Evolutionary conservation across 352 stramenopile species (phyloP).

Genomic region (Pythium phragmiticola): DNA sequence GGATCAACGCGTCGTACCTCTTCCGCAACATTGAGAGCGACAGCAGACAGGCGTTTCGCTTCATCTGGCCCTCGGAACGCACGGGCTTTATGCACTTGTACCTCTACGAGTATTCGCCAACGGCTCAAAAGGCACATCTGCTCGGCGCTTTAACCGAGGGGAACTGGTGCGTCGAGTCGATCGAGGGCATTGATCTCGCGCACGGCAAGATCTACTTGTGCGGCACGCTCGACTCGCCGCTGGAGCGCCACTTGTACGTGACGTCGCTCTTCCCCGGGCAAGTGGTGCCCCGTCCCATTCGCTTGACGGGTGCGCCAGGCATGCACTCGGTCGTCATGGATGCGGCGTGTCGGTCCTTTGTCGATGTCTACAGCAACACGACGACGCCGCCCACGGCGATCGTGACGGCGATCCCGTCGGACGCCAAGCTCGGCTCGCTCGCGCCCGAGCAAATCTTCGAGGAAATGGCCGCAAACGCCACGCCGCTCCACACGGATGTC

Average conservation of each 20-base stretch:
- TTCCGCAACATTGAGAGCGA: conserved; percentile 85
- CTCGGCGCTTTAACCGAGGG: conserved; percentile 67
- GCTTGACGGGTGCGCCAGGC: conserved; percentile 75
- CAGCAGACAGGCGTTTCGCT: conserved; percentile 88
- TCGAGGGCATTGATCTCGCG: conserved; percentile 77
- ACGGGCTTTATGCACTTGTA: conserved; percentile 96
- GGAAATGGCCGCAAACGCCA: conserved; percentile 41
- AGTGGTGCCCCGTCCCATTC: conserved; percentile 47
- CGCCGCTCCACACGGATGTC: conserved; percentile 54
- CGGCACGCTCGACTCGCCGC: conserved; percentile 80
- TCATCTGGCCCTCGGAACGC: conserved; percentile 94
- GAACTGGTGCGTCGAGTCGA: conserved; percentile 76
- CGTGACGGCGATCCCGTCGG: conserved; percentile 50
- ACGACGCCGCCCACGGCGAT: conserved; percentile 60
- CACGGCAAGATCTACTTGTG: conserved; percentile 88
- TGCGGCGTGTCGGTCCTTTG: conserved; percentile 69
- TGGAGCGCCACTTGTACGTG: conserved; percentile 93
- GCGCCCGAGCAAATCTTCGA: conserved; percentile 39
- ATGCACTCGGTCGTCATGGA: conserved; percentile 93
- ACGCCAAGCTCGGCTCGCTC: conserved; percentile 34
- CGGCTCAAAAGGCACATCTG: conserved; percentile 35
- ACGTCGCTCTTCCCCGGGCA: conserved; percentile 53
- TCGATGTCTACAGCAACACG: conserved; percentile 83
- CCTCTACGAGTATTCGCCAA: conserved; percentile 89
- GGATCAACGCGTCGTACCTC: conserved; percentile 96